Evolutionary conservation across 495 filamentous ascomycete genomes (phyloP).

Genomic region (Penicillium ochrochloron): DNA sequence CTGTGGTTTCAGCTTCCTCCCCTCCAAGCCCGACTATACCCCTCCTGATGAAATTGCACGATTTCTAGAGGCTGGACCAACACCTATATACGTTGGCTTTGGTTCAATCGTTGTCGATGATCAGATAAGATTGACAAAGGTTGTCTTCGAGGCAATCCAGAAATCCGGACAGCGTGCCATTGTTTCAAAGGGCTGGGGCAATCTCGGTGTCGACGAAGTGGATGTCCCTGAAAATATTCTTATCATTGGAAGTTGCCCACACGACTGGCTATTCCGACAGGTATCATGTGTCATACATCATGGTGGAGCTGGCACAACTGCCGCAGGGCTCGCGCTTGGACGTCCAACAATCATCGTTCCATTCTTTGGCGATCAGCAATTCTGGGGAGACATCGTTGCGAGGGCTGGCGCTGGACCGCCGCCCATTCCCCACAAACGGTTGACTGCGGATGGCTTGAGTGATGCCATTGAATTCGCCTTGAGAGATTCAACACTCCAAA

Average conservation of each 20-base stretch:
- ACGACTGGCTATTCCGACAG: constrained; percentile 80
- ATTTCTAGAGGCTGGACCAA: constrained; percentile 69
- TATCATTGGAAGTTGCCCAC: constrained; percentile 77
- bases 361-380: constrained; percentile 86
- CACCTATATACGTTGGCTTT: constrained; percentile 82
- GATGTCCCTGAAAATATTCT: constrained; percentile 70
- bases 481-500: constrained; percentile 56
- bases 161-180: constrained; percentile 71
- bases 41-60: constrained; percentile 63
- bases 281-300: constrained; percentile 82
- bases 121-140: constrained; percentile 65
- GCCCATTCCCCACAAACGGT: constrained; percentile 70
- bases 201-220: constrained; percentile 64
- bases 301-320: constrained; percentile 82
- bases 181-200: constrained; percentile 82
- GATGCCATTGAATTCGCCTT: constrained; percentile 63
- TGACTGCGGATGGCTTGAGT: constrained; percentile 66
- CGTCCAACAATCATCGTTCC: constrained; percentile 78
- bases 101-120: constrained; percentile 83
- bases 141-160: constrained; percentile 71
- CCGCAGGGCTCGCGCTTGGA: constrained; percentile 69
- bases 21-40: constrained; percentile 64
- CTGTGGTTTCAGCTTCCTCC: constrained; percentile 75
- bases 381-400: constrained; percentile 80
- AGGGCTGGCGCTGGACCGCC: constrained; percentile 71